Evolutionary conservation across 306 rosid genomes (phyloP).

Genomic region (Vigna nakashimae): DNA sequence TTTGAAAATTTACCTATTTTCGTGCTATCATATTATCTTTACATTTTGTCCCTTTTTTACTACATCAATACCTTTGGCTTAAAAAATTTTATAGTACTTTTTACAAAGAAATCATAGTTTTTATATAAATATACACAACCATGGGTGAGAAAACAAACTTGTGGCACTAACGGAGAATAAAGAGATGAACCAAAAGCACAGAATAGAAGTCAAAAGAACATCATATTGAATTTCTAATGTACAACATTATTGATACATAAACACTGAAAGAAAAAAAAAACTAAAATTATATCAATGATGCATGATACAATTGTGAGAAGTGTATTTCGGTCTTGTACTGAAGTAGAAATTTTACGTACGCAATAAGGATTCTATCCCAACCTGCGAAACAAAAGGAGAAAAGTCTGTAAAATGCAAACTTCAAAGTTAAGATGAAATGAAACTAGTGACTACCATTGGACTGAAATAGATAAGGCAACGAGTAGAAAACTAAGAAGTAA

Average conservation of each 20-base stretch:
- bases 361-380: conserved; percentile 46
- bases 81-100: neutral
- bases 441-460: neutral
- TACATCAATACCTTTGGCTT: neutral
- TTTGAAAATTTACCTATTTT: neutral
- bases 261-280: neutral
- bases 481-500: neutral
- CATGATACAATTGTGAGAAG: conserved; percentile 44
- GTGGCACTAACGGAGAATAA: neutral
- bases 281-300: conserved; percentile 41
- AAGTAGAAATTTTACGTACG: conserved; percentile 47
- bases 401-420: neutral
- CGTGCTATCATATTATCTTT: neutral
- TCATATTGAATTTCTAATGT: conserved; percentile 38
- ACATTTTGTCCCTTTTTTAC: neutral
- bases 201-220: conserved; percentile 25
- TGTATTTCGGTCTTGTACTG: conserved; percentile 31
- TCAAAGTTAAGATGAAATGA: neutral
- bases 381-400: conserved; percentile 36
- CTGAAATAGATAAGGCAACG: neutral
- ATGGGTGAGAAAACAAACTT: neutral
- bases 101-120: neutral
- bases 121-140: neutral
- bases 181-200: conserved; percentile 9
- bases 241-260: conserved; percentile 32